Conservation (phyloP, 495 filamentous ascomycete species). For the Talaromyces nanjingensis region DNA sequence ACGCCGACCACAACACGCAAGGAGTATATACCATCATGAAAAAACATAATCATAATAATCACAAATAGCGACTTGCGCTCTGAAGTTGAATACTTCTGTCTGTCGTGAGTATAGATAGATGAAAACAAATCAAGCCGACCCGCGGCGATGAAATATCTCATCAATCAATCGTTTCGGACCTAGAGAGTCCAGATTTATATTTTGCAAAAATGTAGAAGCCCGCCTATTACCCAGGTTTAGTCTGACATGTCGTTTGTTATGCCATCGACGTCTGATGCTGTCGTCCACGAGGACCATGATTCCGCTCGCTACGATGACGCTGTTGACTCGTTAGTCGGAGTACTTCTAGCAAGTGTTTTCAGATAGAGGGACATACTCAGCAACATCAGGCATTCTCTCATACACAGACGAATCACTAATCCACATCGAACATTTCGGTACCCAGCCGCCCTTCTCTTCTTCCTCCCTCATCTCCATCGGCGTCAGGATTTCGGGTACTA, state of each 20-base stretch:
- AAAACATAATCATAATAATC: not conserved
- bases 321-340: slow-evolving; percentile 23
- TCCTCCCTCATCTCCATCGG: slow-evolving; percentile 65
- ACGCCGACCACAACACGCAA: not conserved
- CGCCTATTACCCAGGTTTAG: slow-evolving; percentile 45
- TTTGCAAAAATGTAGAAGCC: slow-evolving; percentile 45
- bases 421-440: slow-evolving; percentile 84
- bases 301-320: slow-evolving; percentile 84
- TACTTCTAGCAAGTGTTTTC: not conserved
- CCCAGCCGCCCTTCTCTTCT: slow-evolving; percentile 75
- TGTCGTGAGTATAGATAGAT: not conserved
- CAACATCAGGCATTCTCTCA: slow-evolving; percentile 66
- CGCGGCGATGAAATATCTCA: slow-evolving; percentile 64
- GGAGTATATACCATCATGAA: not conserved
- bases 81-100: not conserved
- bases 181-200: slow-evolving; percentile 53
- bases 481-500: slow-evolving; percentile 73
- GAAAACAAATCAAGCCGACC: slow-evolving; percentile 24
- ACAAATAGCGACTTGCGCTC: not conserved
- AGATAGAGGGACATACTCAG: slow-evolving; percentile 67
- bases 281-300: slow-evolving; percentile 89
- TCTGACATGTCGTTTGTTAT: slow-evolving; percentile 54
- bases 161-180: slow-evolving; percentile 69
- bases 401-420: slow-evolving; percentile 68
- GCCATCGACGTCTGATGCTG: slow-evolving; percentile 76